Evolutionary conservation across 495 filamentous ascomycete genomes (phyloP).

Genomic region (Parathielavia appendiculata): DNA sequence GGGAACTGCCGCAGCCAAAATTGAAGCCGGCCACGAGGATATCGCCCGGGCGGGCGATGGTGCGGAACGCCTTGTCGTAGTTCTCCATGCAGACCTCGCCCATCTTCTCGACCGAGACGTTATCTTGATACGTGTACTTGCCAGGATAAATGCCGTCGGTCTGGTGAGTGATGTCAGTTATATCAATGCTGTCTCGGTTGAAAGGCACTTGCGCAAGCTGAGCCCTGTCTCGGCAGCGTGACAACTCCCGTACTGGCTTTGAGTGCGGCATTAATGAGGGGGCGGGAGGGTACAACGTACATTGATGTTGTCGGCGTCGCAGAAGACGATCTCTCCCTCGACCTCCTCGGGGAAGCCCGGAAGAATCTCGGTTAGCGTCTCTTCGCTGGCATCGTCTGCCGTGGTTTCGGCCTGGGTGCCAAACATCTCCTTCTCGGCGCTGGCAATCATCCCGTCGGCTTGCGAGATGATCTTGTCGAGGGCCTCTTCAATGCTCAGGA

Average conservation of each 20-base stretch:
- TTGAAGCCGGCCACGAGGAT: constrained; percentile 86
- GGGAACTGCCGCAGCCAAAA: constrained; percentile 77
- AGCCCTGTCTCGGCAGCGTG: too few species aligned
- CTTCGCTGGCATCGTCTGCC: too few species aligned
- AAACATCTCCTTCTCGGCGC: too few species aligned
- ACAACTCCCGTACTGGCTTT: too few species aligned
- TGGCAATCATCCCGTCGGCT: background rate
- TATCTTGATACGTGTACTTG: constrained; percentile 84
- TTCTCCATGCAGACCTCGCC: constrained; percentile 88
- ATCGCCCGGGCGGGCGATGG: constrained; percentile 58
- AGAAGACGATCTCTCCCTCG: constrained; percentile 64
- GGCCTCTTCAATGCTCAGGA: constrained; percentile 53
- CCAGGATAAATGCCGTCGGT: constrained; percentile 79
- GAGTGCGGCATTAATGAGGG: too few species aligned
- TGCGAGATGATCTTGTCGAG: constrained; percentile 64
- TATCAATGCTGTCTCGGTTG: too few species aligned
- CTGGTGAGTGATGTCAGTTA: too few species aligned
- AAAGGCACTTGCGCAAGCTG: too few species aligned
- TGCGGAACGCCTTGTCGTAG: constrained; percentile 72
- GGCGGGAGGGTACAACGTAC: too few species aligned
- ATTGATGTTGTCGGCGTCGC: constrained; percentile 68
- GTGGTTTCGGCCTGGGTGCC: too few species aligned
- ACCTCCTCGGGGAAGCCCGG: constrained; percentile 65
- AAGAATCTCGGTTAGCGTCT: constrained; percentile 51
- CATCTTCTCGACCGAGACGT: constrained; percentile 71